A percentile compares a stretch with the other conserved stretches of the same genome.
These are phyloP conservation scores for Chaetomiaceae sp. DNA, from an alignment of 2,329 filamentous ascomycete genomes.

Conservation along the genomic window DNA sequence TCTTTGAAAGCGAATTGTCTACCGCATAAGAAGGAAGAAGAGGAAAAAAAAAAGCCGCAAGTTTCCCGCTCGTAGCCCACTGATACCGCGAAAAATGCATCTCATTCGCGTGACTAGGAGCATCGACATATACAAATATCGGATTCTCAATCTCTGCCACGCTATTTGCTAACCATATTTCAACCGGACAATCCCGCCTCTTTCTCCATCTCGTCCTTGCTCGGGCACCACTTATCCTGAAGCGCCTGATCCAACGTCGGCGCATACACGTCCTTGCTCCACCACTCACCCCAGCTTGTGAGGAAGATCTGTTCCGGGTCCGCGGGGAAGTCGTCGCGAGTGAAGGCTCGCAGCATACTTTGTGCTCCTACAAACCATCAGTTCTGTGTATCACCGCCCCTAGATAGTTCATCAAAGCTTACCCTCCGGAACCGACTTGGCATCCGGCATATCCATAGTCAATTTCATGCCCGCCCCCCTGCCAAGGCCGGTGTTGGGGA, in stretches of 20 bases:
- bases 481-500: constrained; percentile 44
- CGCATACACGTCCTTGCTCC: constrained; percentile 42
- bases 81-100: too few species aligned
- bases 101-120: too few species aligned
- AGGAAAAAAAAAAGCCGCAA: too few species aligned
- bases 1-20: too few species aligned
- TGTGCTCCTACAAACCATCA: constrained; percentile 37
- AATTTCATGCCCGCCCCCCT: constrained; percentile 32
- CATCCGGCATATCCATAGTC: constrained; percentile 38
- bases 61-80: too few species aligned
- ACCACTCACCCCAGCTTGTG: constrained; percentile 56
- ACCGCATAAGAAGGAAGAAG: too few species aligned
- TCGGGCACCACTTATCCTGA: constrained; percentile 50
- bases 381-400: constrained; percentile 4
- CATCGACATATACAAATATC: too few species aligned
- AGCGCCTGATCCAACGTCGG: constrained; percentile 42
- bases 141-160: too few species aligned
- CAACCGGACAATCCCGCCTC: constrained; percentile 32
- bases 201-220: constrained; percentile 45
- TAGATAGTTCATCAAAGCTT: constrained; percentile 2
- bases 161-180: neutral
- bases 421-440: constrained; percentile 47
- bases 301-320: constrained; percentile 51
- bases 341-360: constrained; percentile 43
- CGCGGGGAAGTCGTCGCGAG: constrained; percentile 43